Base-by-base conservation (phyloP, 345 rosid genomes). In the Bretschneidera sinensis region DNA sequence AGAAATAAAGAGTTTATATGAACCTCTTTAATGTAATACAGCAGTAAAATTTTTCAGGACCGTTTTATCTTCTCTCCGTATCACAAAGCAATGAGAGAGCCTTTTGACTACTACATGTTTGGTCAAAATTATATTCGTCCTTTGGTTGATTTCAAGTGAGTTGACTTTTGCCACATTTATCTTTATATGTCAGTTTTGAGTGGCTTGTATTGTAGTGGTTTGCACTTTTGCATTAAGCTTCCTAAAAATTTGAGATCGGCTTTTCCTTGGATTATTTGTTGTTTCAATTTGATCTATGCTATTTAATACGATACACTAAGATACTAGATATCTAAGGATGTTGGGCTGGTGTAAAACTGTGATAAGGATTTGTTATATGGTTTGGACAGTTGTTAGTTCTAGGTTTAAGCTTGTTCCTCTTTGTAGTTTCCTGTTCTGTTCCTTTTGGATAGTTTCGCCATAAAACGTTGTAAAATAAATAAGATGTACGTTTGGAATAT, bases 121-220 rank as follows among this genome's bases (percentile, higher is more conserved):
- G 99, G 92, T 67, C 97, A 94, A 74, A 94, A 87, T 53, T 94
- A 87, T 70, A 80, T 94, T 54, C 86, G 96, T 31, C 96, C 96
- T 53, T 71, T 94, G 62, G 61, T 86, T 72, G 88, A 89, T 81
- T 94, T 89, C 81, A 76, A 79, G 98, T 92, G 68, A 81, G 91
- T 65, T 18, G 53, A 55, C 39, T 24, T 53, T n/a, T 57, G 63
- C 43, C 31, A 57, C 22, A 18, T 53, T 28, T 66, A 55, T 48
- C 51, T 56, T 50, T 8, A 39, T 39, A 9, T 18, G 16, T 52
- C 6, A 45, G 24, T 14, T 65, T 35, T 60, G 35, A 48, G 17
- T 45, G 1, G 54, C 53, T 24, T 21, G 20, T 19, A 23, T 65
- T 61, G 21, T 33, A 34, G 19, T 21, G 17, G 25, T 31, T 51